Conservation (phyloP, 192 early-diverging fungal species). For the Oehlia diaphana region DNA sequence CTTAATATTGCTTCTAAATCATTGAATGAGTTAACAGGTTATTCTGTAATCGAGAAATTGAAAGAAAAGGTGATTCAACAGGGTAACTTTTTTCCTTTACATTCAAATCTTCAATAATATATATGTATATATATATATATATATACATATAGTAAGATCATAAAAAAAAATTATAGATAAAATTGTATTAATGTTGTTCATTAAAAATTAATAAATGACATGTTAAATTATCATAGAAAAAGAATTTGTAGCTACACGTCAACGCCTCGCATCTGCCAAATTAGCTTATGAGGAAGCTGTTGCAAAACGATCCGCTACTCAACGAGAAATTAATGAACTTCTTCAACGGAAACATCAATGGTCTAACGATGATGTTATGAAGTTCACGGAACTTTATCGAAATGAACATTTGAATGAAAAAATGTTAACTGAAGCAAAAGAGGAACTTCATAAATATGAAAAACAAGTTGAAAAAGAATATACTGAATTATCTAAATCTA, state of each 20-base stretch:
- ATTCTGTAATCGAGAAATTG: conserved; percentile 63
- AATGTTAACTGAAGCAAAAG: conserved; percentile 44
- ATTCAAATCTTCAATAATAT: too few species aligned
- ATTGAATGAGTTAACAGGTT: conserved; percentile 73
- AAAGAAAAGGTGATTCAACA: conserved; percentile 63
- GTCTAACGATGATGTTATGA: conserved; percentile 70
- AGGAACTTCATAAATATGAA: conserved; percentile 56
- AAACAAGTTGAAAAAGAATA: conserved; percentile 64
- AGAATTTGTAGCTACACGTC: conserved; percentile 50
- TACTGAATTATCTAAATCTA: conserved; percentile 60
- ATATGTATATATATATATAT: too few species aligned
- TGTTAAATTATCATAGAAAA: conserved; percentile 29
- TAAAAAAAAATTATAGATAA: too few species aligned
- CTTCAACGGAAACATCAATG: conserved; percentile 78
- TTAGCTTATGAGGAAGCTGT: conserved; percentile 57
- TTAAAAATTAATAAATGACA: neutral
- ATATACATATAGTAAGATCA: neutral
- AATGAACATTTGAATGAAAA: conserved; percentile 67
- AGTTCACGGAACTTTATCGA: conserved; percentile 76
- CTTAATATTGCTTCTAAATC: neutral
- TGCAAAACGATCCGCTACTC: conserved; percentile 55
- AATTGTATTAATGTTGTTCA: too few species aligned
- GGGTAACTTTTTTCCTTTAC: conserved; percentile 35
- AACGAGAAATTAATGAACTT: conserved; percentile 76
- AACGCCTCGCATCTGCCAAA: conserved; percentile 50